Conservation (phyloP, 495 filamentous ascomycete species). For the Aspergillus heteromorphus region DNA sequence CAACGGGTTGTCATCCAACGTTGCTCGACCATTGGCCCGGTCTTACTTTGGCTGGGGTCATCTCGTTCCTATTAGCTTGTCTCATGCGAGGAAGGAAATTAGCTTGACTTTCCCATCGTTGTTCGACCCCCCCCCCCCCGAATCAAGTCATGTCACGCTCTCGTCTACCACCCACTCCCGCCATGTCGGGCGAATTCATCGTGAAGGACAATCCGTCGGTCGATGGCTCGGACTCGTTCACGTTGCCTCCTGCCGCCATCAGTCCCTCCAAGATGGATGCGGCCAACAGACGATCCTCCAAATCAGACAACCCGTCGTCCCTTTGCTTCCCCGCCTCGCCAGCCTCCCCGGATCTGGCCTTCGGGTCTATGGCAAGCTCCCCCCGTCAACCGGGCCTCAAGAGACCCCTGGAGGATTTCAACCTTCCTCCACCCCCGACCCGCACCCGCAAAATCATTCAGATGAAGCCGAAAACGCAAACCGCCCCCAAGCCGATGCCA, state of each 20-base stretch:
- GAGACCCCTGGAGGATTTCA: conserved; percentile 52
- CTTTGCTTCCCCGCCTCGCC: conserved; percentile 53
- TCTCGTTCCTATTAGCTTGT: background rate
- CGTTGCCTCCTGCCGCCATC: conserved; percentile 79
- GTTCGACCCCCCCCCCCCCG: background rate
- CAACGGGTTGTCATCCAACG: background rate
- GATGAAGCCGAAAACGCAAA: conserved; percentile 65
- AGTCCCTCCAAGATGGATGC: conserved; percentile 32
- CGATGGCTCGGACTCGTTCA: conserved; percentile 59
- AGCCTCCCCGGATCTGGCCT: conserved; percentile 42
- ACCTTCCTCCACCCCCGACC: conserved; percentile 86
- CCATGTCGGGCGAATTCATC: conserved; percentile 75
- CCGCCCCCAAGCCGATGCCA: conserved; percentile 19
- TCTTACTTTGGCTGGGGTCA: background rate
- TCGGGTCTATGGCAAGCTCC: conserved; percentile 43
- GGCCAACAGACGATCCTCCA: conserved; percentile 38
- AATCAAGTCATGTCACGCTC: conserved; percentile 60
- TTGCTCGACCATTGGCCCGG: background rate
- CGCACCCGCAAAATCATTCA: conserved; percentile 94
- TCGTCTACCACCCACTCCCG: conserved; percentile 73
- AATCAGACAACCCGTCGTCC: conserved; percentile 40
- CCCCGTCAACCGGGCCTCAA: conserved; percentile 53
- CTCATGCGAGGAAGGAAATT: background rate
- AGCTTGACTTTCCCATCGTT: background rate
- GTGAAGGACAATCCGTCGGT: conserved; percentile 62